Base-by-base conservation (phyloP, 352 stramenopile species). In the Peronospora destructor region DNA sequence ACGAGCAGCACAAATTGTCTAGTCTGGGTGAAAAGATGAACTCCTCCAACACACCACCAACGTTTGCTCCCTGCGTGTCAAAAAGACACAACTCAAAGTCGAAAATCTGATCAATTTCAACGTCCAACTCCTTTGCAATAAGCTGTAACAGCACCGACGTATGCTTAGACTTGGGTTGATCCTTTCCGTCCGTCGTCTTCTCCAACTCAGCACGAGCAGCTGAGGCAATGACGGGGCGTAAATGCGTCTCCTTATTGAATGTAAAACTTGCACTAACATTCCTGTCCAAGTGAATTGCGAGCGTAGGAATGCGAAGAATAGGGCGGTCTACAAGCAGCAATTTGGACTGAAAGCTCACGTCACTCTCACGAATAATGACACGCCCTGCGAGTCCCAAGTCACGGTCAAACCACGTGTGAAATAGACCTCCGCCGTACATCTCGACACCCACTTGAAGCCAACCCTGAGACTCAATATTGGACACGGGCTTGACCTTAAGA, bases 331-430 rank as follows among this genome's bases (percentile, higher is more conserved):
- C 94, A 21, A 97, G 85, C 53, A 98, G 74, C 32, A 98, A 68
- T 42, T 75, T 82, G 13, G 73, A 80, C 49, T 76, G 64, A 46
- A 87, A 84, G 49, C 65, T 80, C 34, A 65, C 67, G 43, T 92
- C 83, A 53, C 53, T 69, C 42, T 95, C 71, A 34, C 86, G 73
- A 36, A 98, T 76, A 29, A 98, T 83, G 11, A 98, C 91, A 39
- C 91, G 85, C 9, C 95, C 95, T 5, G 88, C 90, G 21, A 98
- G 68, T 17, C 85, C 83, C 41, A 98, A 73, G 59, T 99, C 96
- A 23, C 96, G 85, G 71, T 98, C 95, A 56, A 98, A 98, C 95
- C 95, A 99, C 19, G 95, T 98, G 77, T 98, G 91, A 88, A 96
- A 98, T 36, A 98, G 76, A 12, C 92, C 95, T 36, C 96, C 95